Conservation (phyloP, 164 flowering plant genomes). For the Aristolochia californica region DNA sequence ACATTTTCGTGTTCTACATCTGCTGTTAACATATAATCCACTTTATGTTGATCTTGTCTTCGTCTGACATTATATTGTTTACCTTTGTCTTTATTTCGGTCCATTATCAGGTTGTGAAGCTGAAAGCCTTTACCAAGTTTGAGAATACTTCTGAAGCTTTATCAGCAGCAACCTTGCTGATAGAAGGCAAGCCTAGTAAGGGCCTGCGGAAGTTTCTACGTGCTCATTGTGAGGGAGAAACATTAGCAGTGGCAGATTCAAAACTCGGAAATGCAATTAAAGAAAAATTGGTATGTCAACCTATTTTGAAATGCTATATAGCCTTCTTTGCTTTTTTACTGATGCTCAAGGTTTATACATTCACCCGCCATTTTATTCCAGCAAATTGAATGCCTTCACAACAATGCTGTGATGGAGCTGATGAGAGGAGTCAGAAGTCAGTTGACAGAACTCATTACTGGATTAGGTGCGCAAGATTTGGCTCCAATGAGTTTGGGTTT, state of each 20-base stretch:
- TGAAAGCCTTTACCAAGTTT: conserved; percentile 87
- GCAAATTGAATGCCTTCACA: conserved; percentile 76
- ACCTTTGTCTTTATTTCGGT: background rate
- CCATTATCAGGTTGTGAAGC: conserved; percentile 60
- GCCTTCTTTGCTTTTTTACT: too few relatives aligned
- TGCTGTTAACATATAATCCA: background rate
- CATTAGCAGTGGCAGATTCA: conserved; percentile 75
- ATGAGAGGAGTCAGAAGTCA: conserved; percentile 87
- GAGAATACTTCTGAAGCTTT: conserved; percentile 82
- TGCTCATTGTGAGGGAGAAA: conserved; percentile 67
- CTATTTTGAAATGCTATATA: too few relatives aligned
- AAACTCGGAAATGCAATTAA: conserved; percentile 83
- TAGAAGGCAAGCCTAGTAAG: conserved; percentile 77
- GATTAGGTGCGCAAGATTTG: conserved; percentile 75
- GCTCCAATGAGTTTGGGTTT: conserved; percentile 95
- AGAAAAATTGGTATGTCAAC: conserved; percentile 58
- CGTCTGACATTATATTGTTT: background rate
- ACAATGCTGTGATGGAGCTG: conserved; percentile 81
- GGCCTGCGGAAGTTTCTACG: conserved; percentile 79
- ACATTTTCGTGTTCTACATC: too few relatives aligned
- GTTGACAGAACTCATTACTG: conserved; percentile 77
- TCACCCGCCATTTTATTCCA: conserved; percentile 15
- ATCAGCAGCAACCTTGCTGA: conserved; percentile 55
- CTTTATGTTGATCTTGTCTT: background rate
- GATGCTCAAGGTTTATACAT: background rate